Evolutionary conservation across 768 basidiomycete genomes (phyloP).

Genomic region (Lactarius tabidus): DNA sequence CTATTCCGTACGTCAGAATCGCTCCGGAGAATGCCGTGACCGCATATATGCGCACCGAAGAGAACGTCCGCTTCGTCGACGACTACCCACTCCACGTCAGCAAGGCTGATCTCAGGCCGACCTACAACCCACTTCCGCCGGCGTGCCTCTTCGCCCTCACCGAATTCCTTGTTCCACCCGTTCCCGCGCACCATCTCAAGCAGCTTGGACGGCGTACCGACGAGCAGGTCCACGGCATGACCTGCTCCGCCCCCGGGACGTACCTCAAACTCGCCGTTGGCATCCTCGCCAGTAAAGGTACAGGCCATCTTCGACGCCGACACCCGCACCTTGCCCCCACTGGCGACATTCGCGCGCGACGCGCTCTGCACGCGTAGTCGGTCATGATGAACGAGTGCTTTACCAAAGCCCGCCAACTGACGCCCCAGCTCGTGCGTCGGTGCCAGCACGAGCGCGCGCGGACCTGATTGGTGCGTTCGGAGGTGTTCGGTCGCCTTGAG

Average conservation of each 20-base stretch:
- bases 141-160: conserved; percentile 28
- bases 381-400: conserved; percentile 64
- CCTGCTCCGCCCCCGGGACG: conserved; percentile 19
- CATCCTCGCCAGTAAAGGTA: conserved; percentile 29
- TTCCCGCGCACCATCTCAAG: conserved; percentile 55
- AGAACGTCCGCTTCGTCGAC: conserved; percentile 91
- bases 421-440: conserved; percentile 89
- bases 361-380: conserved; percentile 75
- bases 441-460: conserved; percentile 76
- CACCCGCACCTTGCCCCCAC: conserved; percentile 19
- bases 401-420: conserved; percentile 72
- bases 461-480: conserved; percentile 33
- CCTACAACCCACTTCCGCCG: conserved; percentile 41
- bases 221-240: conserved; percentile 49
- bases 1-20: conserved; percentile 37
- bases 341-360: conserved; percentile 51
- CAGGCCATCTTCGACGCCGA: conserved; percentile 51
- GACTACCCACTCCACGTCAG: conserved; percentile 81
- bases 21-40: neutral
- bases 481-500: conserved; percentile 62
- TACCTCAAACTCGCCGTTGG: conserved; percentile 27
- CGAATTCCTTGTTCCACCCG: conserved; percentile 48
- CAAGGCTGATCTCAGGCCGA: conserved; percentile 57
- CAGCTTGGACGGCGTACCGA: conserved; percentile 62
- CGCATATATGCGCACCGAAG: conserved; percentile 57